These are phyloP conservation scores for Acacia pycnantha DNA, from an alignment of 331 rosid species.

Conservation along the genomic window DNA sequence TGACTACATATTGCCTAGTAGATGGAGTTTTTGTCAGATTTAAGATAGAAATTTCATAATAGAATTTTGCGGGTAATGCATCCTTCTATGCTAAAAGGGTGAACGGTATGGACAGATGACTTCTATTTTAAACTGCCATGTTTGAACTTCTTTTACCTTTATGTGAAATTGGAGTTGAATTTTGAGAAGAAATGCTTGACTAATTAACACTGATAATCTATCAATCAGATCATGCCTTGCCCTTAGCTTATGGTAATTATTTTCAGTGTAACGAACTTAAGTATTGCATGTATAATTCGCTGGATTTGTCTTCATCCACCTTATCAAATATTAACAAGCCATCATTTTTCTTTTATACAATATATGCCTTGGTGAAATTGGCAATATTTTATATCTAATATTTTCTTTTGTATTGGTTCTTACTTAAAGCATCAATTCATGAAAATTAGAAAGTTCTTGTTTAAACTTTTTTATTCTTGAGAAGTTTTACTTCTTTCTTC, in stretches of 20 bases:
- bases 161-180: not conserved
- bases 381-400: not conserved
- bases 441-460: not conserved
- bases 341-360: not conserved
- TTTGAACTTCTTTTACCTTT: not conserved
- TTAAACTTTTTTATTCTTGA: not conserved
- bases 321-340: not conserved
- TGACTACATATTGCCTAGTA: not conserved
- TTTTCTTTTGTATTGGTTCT: not conserved
- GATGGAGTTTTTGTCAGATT: not conserved
- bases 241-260: not conserved
- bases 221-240: not conserved
- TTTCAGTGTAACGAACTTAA: no score
- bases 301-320: not conserved
- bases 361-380: not conserved
- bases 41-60: not conserved
- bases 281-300: not conserved
- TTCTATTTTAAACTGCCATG: not conserved
- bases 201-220: not conserved
- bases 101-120: not conserved
- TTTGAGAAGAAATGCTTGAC: not conserved
- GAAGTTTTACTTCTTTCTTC: not conserved
- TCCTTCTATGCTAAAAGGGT: not conserved
- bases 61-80: not conserved
- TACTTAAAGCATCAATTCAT: not conserved